phyloP scores from a whole-genome alignment of 768 basidiomycete genomes.

The Coprinopsis sp. region DNA sequence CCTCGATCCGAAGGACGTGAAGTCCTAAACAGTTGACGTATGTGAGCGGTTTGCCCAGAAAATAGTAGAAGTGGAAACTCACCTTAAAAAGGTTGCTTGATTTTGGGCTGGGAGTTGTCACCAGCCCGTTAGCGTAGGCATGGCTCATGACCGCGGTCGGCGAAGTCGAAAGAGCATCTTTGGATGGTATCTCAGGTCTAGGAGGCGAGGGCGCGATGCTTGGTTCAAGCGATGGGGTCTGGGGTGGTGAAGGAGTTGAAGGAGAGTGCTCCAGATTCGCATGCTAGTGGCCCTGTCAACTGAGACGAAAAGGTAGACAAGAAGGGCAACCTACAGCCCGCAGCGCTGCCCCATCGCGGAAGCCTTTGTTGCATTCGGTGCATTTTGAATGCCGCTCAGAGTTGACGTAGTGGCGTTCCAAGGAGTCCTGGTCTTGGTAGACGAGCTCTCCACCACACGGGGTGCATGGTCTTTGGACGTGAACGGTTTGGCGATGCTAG shows the following conservation, averaged over 20 bases:
- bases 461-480: conserved; percentile 33
- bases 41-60: no score
- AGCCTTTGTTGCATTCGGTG: conserved; percentile 36
- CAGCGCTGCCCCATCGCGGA: conserved; percentile 32
- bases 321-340: conserved; percentile 26
- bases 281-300: no score
- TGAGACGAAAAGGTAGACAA: not conserved
- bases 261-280: not conserved
- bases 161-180: no score
- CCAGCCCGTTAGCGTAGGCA: no score
- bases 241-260: not conserved
- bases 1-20: not conserved
- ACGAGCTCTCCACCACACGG: conserved; percentile 32
- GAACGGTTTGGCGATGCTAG: conserved; percentile 35
- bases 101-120: no score
- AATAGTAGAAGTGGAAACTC: no score
- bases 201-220: not conserved
- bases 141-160: no score
- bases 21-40: no score
- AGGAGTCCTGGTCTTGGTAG: conserved; percentile 32
- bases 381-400: conserved; percentile 46
- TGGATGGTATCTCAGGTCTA: no score
- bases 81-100: no score
- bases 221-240: not conserved
- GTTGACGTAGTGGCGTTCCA: conserved; percentile 36